Evolutionary conservation across 2,329 filamentous ascomycete species (phyloP).

Genomic region (Magnaporthales sp.): DNA sequence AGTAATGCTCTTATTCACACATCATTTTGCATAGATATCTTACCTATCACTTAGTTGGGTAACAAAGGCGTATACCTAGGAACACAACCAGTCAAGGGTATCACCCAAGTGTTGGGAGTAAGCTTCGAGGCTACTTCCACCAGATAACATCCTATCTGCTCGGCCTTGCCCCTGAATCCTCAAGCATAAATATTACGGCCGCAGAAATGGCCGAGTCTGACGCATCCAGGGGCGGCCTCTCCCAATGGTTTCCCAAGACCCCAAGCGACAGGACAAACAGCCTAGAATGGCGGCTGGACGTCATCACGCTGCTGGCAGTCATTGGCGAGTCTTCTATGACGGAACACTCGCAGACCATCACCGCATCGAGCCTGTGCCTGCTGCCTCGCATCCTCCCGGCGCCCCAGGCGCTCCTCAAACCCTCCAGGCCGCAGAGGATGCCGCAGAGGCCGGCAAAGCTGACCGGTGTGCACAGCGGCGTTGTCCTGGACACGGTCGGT

Average conservation of each 20-base stretch:
- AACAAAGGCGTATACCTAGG: background rate
- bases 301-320: conserved; percentile 54
- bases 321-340: conserved; percentile 52
- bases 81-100: background rate
- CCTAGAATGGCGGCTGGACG: conserved; percentile 46
- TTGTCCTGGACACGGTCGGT: conserved; percentile 43
- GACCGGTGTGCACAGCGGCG: conserved; percentile 49
- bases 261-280: conserved; percentile 28
- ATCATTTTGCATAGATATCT: background rate
- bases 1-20: background rate
- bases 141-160: background rate
- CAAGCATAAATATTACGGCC: background rate
- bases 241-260: conserved; percentile 20
- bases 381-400: conserved; percentile 54
- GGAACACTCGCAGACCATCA: conserved; percentile 49
- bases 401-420: conserved; percentile 52
- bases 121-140: background rate
- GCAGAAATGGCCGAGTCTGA: background rate
- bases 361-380: conserved; percentile 47
- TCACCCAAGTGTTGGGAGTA: background rate
- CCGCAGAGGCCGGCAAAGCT: conserved; percentile 46
- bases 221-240: background rate
- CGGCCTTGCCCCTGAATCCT: background rate
- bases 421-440: conserved; percentile 44
- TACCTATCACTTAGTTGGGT: background rate